A percentile compares a stretch with the other conserved stretches of the same genome.
phyloP scores from a whole-genome alignment of 305 asterid species.

The Solanum chacoense region DNA sequence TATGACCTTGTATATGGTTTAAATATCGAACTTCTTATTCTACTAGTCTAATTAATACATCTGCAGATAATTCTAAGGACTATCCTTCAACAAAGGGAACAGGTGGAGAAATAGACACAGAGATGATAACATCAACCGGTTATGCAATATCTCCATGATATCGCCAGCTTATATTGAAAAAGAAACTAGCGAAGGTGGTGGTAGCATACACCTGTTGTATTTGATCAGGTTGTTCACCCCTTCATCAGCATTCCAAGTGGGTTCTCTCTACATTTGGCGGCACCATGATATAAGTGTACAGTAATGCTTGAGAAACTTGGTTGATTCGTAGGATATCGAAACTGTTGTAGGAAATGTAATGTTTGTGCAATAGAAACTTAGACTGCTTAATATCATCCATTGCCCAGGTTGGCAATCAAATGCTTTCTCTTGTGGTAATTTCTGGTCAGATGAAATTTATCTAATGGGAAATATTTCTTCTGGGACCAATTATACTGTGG shows the following conservation, averaged over 20 bases:
- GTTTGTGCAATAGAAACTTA: conserved; percentile 15
- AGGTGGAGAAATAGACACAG: conserved; percentile 39
- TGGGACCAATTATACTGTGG: background rate
- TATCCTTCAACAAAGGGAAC: conserved; percentile 8
- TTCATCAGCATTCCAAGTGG: conserved; percentile 7
- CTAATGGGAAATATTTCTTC: background rate
- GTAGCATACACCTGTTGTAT: conserved; percentile 46
- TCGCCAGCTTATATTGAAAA: background rate
- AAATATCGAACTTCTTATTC: background rate
- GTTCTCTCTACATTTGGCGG: background rate
- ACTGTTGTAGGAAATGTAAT: background rate
- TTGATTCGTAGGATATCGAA: background rate
- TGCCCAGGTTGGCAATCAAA: conserved; percentile 46
- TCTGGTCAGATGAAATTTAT: background rate
- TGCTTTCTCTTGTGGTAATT: background rate
- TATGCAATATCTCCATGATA: conserved; percentile 52
- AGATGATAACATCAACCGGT: conserved; percentile 41
- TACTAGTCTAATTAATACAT: background rate
- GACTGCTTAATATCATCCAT: conserved; percentile 22
- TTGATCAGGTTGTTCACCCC: conserved; percentile 52
- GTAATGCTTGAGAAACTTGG: conserved; percentile 1
- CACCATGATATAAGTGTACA: background rate
- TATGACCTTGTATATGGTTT: background rate
- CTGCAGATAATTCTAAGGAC: conserved; percentile 39
- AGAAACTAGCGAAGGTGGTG: background rate